phyloP scores from a whole-genome alignment of 352 stramenopile genomes.

The Globisporangium apiculatum region DNA sequence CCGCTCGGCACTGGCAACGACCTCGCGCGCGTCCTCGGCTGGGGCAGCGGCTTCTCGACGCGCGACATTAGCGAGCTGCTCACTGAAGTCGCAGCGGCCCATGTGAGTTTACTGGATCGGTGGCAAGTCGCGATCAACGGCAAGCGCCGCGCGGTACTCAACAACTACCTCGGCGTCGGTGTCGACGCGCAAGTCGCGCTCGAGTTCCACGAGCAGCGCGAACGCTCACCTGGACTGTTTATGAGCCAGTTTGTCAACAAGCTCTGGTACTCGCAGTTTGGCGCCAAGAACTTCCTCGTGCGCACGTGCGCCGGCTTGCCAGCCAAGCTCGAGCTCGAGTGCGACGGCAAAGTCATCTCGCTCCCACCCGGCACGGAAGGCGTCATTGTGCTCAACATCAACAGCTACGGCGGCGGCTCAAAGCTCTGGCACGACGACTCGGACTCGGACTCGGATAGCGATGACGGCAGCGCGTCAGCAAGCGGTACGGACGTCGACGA shows the following conservation, averaged over 20 bases:
- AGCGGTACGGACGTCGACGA: slow-evolving; percentile 33
- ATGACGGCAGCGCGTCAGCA: slow-evolving; percentile 12
- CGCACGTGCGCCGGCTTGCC: slow-evolving; percentile 73
- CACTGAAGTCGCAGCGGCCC: slow-evolving; percentile 55
- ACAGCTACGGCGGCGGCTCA: slow-evolving; percentile 81
- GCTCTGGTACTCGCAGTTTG: slow-evolving; percentile 87
- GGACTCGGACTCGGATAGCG: slow-evolving; percentile 28
- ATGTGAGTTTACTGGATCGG: slow-evolving; percentile 70
- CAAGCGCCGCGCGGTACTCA: slow-evolving; percentile 56
- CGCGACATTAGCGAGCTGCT: slow-evolving; percentile 63
- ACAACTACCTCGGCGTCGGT: slow-evolving; percentile 84
- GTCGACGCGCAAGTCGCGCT: slow-evolving; percentile 88
- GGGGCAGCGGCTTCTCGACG: slow-evolving; percentile 89
- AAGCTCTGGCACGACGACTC: slow-evolving; percentile 86
- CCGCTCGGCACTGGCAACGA: slow-evolving; percentile 96
- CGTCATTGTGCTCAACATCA: slow-evolving; percentile 87
- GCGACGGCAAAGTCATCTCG: slow-evolving; percentile 62
- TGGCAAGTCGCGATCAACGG: slow-evolving; percentile 72
- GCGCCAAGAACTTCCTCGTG: slow-evolving; percentile 83
- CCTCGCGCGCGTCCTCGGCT: slow-evolving; percentile 88
- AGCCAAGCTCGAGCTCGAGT: slow-evolving; percentile 70
- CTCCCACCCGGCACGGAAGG: slow-evolving; percentile 75
- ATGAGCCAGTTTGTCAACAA: slow-evolving; percentile 90
- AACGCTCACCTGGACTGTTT: slow-evolving; percentile 83
- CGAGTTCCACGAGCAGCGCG: slow-evolving; percentile 87